Conservation (phyloP, 1,139 yeast species). For the Saccharomycopsis phalli region DNA sequence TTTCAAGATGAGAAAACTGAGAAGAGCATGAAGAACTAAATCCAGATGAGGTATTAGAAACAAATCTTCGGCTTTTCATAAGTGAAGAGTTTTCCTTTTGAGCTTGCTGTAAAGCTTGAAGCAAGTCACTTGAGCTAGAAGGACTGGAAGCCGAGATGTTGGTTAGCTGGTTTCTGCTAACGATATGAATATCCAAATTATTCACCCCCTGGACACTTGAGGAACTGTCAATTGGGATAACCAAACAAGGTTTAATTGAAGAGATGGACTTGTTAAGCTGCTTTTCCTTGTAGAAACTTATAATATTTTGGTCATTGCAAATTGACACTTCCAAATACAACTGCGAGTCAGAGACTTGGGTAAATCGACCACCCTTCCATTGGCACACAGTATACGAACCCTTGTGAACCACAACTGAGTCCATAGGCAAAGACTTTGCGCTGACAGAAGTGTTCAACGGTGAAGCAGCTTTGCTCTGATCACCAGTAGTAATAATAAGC, state of each 20-base stretch:
- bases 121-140: too few relatives aligned
- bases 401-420: slow-evolving; percentile 11
- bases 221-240: slow-evolving; percentile 14
- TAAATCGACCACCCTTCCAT: slow-evolving; percentile 16
- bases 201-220: too few relatives aligned
- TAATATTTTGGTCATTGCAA: slow-evolving; percentile 8
- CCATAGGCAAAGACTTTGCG: slow-evolving; percentile 7
- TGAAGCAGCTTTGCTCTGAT: not conserved
- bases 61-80: slow-evolving; percentile 11
- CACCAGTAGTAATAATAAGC: slow-evolving; percentile 1
- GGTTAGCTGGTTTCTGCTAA: too few relatives aligned
- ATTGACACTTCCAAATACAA: slow-evolving; percentile 14
- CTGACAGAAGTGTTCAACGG: not conserved
- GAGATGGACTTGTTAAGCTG: slow-evolving; percentile 1
- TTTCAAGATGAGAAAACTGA: slow-evolving; percentile 1
- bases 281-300: slow-evolving; percentile 9
- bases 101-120: slow-evolving; percentile 11
- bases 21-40: not conserved
- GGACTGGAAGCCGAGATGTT: too few relatives aligned
- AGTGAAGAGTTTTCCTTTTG: slow-evolving; percentile 11
- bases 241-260: slow-evolving; percentile 15
- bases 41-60: slow-evolving; percentile 7
- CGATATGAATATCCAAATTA: too few relatives aligned
- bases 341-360: slow-evolving; percentile 1
- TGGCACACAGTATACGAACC: slow-evolving; percentile 7